Percentiles rank a stretch among this genome's conserved stretches.
phyloP scores from a whole-genome alignment of 106 monocot genomes.

The Apostasia ramifera region DNA sequence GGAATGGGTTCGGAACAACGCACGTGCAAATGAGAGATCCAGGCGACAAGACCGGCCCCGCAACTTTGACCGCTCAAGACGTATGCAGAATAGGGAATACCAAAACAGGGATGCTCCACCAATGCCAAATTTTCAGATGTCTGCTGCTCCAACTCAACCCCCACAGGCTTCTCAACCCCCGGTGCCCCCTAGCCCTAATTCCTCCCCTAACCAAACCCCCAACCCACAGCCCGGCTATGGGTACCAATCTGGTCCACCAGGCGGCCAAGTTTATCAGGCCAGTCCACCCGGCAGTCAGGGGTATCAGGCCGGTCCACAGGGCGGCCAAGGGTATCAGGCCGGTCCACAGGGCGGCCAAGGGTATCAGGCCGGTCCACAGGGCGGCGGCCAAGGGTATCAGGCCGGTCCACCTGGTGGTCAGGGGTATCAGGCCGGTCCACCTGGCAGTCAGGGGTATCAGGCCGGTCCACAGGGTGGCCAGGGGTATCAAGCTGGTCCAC shows the following conservation, averaged over 20 bases:
- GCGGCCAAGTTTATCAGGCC: conserved; percentile 13
- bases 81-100: conserved; percentile 45
- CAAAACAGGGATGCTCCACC: conserved; percentile 25
- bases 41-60: conserved; percentile 87
- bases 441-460: neutral
- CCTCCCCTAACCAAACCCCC: neutral
- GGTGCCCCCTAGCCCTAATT: neutral
- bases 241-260: conserved; percentile 8
- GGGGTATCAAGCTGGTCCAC: conserved; percentile 20
- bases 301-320: conserved; percentile 9
- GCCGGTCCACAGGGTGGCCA: conserved; percentile 4
- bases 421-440: conserved; percentile 13
- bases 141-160: conserved; percentile 7
- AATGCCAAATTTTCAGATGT: conserved; percentile 7
- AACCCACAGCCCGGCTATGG: conserved; percentile 4
- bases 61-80: conserved; percentile 78
- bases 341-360: conserved; percentile 16
- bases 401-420: conserved; percentile 14
- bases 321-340: conserved; percentile 5
- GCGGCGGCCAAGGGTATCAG: conserved; percentile 8
- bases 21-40: conserved; percentile 72
- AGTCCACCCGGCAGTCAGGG: neutral
- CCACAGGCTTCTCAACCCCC: neutral
- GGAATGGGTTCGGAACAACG: conserved; percentile 75
- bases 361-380: conserved; percentile 17